Evolutionary conservation across 2,329 filamentous ascomycete genomes (phyloP).

Genomic region (Hymenoscyphus infarciens): DNA sequence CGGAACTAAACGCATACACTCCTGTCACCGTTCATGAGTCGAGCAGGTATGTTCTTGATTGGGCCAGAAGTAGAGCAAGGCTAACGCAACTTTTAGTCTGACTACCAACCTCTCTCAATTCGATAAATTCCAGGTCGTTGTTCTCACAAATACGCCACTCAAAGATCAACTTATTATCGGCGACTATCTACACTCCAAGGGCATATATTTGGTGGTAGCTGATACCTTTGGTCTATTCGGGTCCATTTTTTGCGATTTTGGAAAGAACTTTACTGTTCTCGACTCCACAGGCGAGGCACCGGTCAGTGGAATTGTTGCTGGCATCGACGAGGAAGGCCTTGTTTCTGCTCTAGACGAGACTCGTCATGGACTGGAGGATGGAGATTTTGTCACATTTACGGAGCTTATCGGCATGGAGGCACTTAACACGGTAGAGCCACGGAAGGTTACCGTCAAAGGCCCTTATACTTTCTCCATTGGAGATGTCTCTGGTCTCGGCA

Average conservation of each 20-base stretch:
- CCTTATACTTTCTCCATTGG: slow-evolving; percentile 98
- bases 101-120: slow-evolving; percentile 74
- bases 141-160: slow-evolving; percentile 80
- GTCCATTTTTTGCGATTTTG: slow-evolving; percentile 95
- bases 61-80: not conserved
- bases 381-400: slow-evolving; percentile 91
- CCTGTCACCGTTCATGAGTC: slow-evolving; percentile 76
- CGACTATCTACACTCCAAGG: slow-evolving; percentile 91
- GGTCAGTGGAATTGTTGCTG: slow-evolving; percentile 82
- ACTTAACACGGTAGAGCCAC: slow-evolving; percentile 77
- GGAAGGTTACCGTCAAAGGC: slow-evolving; percentile 89
- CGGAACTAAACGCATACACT: slow-evolving; percentile 94
- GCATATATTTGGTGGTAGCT: slow-evolving; percentile 82
- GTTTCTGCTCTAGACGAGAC: slow-evolving; percentile 94
- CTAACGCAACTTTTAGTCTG: slow-evolving; percentile 50
- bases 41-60: slow-evolving; percentile 41
- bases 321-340: slow-evolving; percentile 82
- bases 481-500: slow-evolving; percentile 80
- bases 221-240: slow-evolving; percentile 95
- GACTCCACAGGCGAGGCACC: slow-evolving; percentile 90
- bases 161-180: slow-evolving; percentile 78
- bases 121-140: slow-evolving; percentile 88
- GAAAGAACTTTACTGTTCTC: slow-evolving; percentile 84
- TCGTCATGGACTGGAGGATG: slow-evolving; percentile 90
- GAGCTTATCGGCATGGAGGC: slow-evolving; percentile 90